A percentile compares a stretch with the other conserved stretches of the same genome.
Evolutionary conservation across 2,329 filamentous ascomycete species (phyloP).

Genomic region (Paracamarosporium sp.): DNA sequence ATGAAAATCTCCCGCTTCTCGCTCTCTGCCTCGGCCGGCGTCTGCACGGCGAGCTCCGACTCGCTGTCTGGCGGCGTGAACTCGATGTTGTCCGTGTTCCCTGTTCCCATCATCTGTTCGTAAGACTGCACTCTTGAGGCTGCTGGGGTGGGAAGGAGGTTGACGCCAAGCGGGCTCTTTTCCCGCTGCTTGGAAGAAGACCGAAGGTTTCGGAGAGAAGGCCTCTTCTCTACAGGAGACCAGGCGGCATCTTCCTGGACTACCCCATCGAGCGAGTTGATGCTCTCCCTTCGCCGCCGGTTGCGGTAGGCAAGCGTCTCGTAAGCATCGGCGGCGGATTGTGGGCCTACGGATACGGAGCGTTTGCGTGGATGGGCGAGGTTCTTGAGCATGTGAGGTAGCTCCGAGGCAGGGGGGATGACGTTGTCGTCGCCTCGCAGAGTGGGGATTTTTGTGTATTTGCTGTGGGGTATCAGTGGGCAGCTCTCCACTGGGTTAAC

Average conservation of each 20-base stretch:
- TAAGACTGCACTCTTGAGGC: conserved; percentile 64
- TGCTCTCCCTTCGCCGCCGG: conserved; percentile 67
- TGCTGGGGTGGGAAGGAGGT: conserved; percentile 57
- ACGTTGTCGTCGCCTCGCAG: conserved; percentile 83
- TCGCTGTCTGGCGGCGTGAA: conserved; percentile 39
- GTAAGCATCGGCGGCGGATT: conserved; percentile 95
- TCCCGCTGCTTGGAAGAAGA: conserved; percentile 33
- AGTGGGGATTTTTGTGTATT: conserved; percentile 85
- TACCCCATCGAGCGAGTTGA: conserved; percentile 50
- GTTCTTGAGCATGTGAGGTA: conserved; percentile 80
- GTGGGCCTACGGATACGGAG: conserved; percentile 88
- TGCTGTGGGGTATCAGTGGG: conserved; percentile 36
- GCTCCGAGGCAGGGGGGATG: conserved; percentile 85
- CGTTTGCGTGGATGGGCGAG: conserved; percentile 82
- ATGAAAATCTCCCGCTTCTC: conserved; percentile 76
- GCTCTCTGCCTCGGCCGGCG: conserved; percentile 40
- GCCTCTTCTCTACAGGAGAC: conserved; percentile 20
- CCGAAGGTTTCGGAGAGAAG: conserved; percentile 25
- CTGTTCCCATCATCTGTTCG: conserved; percentile 77
- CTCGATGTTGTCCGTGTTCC: conserved; percentile 47
- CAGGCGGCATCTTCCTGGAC: conserved; percentile 35
- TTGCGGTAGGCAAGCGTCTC: conserved; percentile 93
- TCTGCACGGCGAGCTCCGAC: conserved; percentile 36
- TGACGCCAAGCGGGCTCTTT: conserved; percentile 47
- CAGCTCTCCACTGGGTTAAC: too few species aligned